Percentiles rank a stretch among this genome's conserved stretches.
Evolutionary conservation across 2,329 filamentous ascomycete genomes (phyloP).

Genomic region (Westerdykella ornata): DNA sequence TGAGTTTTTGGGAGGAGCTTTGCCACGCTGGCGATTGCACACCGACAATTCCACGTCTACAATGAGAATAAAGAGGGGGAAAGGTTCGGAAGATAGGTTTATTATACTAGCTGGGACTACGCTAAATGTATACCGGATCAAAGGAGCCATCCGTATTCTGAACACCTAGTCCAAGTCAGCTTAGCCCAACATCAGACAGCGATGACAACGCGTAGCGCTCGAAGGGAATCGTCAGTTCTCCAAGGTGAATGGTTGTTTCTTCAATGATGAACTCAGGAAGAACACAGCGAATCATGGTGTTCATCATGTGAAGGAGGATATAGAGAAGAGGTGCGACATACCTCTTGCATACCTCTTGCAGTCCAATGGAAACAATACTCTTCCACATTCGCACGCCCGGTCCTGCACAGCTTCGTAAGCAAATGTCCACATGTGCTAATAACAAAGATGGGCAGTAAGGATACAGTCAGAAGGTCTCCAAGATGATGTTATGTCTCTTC

Average conservation of each 20-base stretch:
- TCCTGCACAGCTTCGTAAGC: too few relatives aligned
- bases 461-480: slow-evolving; percentile 45
- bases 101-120: too few relatives aligned
- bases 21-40: too few relatives aligned
- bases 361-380: too few relatives aligned
- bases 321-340: slow-evolving; percentile 6
- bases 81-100: too few relatives aligned
- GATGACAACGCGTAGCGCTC: neutral
- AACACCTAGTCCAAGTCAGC: neutral
- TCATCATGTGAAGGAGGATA: slow-evolving; percentile 47
- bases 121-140: too few relatives aligned
- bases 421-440: neutral
- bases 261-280: slow-evolving; percentile 55
- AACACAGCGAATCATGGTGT: slow-evolving; percentile 56
- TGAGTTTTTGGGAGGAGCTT: too few relatives aligned
- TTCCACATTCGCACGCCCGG: too few relatives aligned
- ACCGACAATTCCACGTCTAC: too few relatives aligned
- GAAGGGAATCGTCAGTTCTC: slow-evolving; percentile 2
- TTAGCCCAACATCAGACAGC: neutral
- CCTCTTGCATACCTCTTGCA: slow-evolving; percentile 19
- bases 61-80: too few relatives aligned
- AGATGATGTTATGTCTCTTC: slow-evolving; percentile 57
- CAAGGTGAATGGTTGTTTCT: slow-evolving; percentile 5
- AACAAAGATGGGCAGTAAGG: neutral
- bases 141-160: neutral